phyloP scores from a whole-genome alignment of 192 early-diverging fungal genomes.

The Coemansia sp. region DNA sequence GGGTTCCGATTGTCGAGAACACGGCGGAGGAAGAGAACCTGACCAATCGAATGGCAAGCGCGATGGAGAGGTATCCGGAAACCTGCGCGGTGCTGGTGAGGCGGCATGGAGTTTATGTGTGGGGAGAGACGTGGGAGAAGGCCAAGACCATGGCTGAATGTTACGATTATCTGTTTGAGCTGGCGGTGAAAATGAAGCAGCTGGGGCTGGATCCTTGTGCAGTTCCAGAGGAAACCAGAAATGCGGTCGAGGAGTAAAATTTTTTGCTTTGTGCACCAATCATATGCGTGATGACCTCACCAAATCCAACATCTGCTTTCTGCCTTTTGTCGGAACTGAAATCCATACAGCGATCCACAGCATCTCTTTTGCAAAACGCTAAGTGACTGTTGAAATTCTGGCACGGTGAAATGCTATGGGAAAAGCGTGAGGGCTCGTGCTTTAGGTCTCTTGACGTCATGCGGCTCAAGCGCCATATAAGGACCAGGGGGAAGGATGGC shows the following conservation, averaged over 20 bases:
- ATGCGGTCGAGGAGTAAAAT: neutral
- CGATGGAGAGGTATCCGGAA: conserved; percentile 84
- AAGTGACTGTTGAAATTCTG: no score
- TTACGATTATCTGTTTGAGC: conserved; percentile 98
- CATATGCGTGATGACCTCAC: no score
- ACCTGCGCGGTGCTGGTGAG: conserved; percentile 93
- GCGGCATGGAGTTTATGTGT: conserved; percentile 95
- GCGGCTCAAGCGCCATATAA: no score
- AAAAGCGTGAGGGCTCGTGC: neutral
- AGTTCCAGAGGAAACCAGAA: conserved; percentile 18
- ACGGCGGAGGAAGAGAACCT: conserved; percentile 91
- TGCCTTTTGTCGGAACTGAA: no score
- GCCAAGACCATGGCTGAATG: conserved; percentile 98
- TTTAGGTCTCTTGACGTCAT: no score
- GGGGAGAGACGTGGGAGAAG: conserved; percentile 95
- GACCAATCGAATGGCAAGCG: conserved; percentile 80
- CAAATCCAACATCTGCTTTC: no score
- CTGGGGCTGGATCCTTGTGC: conserved; percentile 74
- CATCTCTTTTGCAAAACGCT: no score
- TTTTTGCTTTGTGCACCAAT: no score
- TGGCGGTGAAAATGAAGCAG: conserved; percentile 88
- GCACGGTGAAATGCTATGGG: conserved; percentile 4
- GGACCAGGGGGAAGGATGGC: no score
- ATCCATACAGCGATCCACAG: no score
- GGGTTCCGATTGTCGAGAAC: conserved; percentile 95